phyloP scores from a whole-genome alignment of 129 eudicot genomes.

The Erigeron canadensis region DNA sequence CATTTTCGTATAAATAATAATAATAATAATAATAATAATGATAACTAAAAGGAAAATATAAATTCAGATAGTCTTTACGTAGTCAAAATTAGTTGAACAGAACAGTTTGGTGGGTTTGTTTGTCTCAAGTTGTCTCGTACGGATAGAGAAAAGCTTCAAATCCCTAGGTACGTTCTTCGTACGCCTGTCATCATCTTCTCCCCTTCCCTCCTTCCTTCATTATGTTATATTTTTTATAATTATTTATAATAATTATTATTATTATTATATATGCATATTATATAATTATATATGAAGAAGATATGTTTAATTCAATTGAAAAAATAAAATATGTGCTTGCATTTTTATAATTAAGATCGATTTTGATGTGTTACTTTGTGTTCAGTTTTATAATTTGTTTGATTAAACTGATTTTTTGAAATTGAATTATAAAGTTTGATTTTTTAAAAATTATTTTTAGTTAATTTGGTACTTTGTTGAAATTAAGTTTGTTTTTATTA shows the following conservation, averaged over 20 bases:
- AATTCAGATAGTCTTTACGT: conserved; percentile 3
- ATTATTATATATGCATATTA: too few species aligned
- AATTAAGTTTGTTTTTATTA: neutral
- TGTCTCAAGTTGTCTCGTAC: conserved; percentile 40
- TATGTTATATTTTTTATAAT: too few species aligned
- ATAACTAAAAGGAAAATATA: too few species aligned
- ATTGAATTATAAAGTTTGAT: neutral
- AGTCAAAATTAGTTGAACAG: conserved; percentile 30
- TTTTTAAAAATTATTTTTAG: neutral
- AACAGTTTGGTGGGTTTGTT: neutral
- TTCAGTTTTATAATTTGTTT: neutral
- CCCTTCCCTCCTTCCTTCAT: neutral
- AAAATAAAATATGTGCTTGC: too few species aligned
- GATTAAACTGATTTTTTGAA: neutral
- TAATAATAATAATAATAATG: too few species aligned
- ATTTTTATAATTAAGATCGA: neutral
- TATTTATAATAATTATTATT: too few species aligned
- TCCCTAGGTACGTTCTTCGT: conserved; percentile 48
- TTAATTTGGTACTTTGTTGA: neutral
- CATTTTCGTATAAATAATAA: too few species aligned
- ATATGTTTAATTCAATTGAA: too few species aligned
- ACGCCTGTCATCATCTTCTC: conserved; percentile 18
- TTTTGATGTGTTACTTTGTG: too few species aligned
- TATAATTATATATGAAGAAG: too few species aligned
- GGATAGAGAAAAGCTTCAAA: conserved; percentile 27